Evolutionary conservation across 306 rosid genomes (phyloP).

Genomic region (Sicyos baderoa): DNA sequence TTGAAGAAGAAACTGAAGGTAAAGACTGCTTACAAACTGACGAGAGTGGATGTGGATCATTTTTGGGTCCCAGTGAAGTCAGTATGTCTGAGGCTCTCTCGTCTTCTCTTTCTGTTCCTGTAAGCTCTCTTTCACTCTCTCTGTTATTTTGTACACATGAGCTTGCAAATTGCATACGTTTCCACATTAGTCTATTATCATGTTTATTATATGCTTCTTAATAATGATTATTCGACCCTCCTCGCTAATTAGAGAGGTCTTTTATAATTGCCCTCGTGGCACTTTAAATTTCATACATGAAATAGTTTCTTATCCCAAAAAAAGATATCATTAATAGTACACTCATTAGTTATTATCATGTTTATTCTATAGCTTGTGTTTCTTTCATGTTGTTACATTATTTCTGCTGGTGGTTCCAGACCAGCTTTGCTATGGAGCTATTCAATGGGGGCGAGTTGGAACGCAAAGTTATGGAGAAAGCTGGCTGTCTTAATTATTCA

Average conservation of each 20-base stretch:
- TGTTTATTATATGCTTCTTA: not conserved
- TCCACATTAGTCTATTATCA: not conserved
- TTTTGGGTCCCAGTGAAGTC: constrained; percentile 62
- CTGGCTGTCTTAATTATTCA: constrained; percentile 68
- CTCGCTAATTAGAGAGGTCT: too few relatives aligned
- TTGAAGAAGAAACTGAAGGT: constrained; percentile 68
- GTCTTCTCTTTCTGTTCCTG: constrained; percentile 49
- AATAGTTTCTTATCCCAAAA: too few relatives aligned
- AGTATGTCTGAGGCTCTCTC: constrained; percentile 71
- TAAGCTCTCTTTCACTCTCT: constrained; percentile 34
- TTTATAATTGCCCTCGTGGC: too few relatives aligned
- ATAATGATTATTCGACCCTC: too few relatives aligned
- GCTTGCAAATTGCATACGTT: not conserved
- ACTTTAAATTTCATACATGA: too few relatives aligned
- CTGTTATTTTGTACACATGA: constrained; percentile 11
- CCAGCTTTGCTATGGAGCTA: constrained; percentile 58
- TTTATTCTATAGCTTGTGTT: not conserved
- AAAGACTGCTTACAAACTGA: constrained; percentile 47
- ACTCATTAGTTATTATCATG: constrained; percentile 3
- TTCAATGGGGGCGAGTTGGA: constrained; percentile 77
- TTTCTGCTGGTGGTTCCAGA: constrained; percentile 39
- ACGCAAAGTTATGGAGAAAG: constrained; percentile 65
- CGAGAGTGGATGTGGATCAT: constrained; percentile 62
- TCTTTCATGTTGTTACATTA: not conserved
- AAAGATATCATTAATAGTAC: not conserved